Evolutionary conservation across 257 asterid species (phyloP).

Genomic region (Coffea canephora): DNA sequence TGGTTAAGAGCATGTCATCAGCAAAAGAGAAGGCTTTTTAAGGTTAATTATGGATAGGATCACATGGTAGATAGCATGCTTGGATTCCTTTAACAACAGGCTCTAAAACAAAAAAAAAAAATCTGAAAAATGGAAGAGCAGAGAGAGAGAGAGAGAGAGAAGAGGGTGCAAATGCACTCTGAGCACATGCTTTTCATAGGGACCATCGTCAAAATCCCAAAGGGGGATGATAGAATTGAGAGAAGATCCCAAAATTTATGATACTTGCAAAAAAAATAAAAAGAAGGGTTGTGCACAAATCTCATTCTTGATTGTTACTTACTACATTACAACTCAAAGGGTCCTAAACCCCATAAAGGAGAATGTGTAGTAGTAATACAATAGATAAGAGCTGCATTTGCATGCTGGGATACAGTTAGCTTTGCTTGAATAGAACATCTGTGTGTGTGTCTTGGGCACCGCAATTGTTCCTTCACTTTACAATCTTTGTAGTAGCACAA

Average conservation of each 20-base stretch:
- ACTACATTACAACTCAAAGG: conserved; percentile 13
- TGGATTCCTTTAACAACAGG: conserved; percentile 21
- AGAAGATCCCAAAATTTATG: conserved; percentile 26
- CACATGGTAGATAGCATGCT: conserved; percentile 28
- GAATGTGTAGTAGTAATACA: background rate
- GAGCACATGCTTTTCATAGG: conserved; percentile 32
- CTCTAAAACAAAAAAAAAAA: background rate
- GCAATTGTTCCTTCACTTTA: conserved; percentile 11
- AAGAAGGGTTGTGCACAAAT: conserved; percentile 1
- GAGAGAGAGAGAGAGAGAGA: background rate
- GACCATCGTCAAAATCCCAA: conserved; percentile 24
- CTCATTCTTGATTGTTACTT: conserved; percentile 6
- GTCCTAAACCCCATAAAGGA: conserved; percentile 23
- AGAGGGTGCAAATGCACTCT: background rate
- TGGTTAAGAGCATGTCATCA: conserved; percentile 9
- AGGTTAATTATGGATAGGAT: conserved; percentile 25
- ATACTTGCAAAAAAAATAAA: background rate
- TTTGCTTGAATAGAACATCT: conserved; percentile 26
- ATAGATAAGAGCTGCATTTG: conserved; percentile 11
- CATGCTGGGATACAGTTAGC: conserved; percentile 25
- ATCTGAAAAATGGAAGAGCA: background rate
- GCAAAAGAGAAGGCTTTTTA: background rate
- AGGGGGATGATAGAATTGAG: conserved; percentile 23
- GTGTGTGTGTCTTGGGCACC: conserved; percentile 28
- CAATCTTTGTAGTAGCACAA: conserved; percentile 24